Conservation (phyloP, 345 rosid species). For the Dimocarpus longan region DNA sequence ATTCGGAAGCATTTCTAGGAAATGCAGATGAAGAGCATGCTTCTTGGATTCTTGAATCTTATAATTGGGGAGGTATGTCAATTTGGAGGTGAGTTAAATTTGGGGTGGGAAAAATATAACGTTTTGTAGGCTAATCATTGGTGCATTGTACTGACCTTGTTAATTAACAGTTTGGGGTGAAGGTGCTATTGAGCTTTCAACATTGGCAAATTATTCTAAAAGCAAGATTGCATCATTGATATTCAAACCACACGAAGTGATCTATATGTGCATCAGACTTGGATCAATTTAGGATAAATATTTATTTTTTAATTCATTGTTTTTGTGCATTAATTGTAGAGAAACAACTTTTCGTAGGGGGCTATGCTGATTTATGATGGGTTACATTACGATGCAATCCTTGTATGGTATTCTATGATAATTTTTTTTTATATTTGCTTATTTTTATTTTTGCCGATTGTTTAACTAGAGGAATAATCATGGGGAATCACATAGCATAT, state of each 20-base stretch:
- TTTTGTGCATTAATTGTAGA: constrained; percentile 46
- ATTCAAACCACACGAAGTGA: constrained; percentile 58
- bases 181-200: constrained; percentile 98
- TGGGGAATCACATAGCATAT: too few species aligned
- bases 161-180: constrained; percentile 9
- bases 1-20: constrained; percentile 87
- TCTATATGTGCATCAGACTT: neutral
- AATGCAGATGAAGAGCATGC: constrained; percentile 71
- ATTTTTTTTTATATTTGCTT: too few species aligned
- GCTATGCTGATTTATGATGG: constrained; percentile 92
- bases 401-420: constrained; percentile 46
- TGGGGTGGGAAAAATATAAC: neutral
- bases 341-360: constrained; percentile 62
- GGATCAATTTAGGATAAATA: too few species aligned
- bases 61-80: constrained; percentile 94
- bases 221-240: constrained; percentile 88
- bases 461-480: too few species aligned
- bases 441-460: too few species aligned
- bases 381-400: constrained; percentile 91
- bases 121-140: neutral
- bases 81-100: neutral
- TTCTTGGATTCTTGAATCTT: constrained; percentile 87
- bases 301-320: neutral
- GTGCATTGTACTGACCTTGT: constrained; percentile 6
- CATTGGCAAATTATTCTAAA: constrained; percentile 77